A percentile compares a stretch with the other conserved stretches of the same genome.
phyloP scores from a whole-genome alignment of 164 flowering plant genomes.

The Aristolochia fimbriata region DNA sequence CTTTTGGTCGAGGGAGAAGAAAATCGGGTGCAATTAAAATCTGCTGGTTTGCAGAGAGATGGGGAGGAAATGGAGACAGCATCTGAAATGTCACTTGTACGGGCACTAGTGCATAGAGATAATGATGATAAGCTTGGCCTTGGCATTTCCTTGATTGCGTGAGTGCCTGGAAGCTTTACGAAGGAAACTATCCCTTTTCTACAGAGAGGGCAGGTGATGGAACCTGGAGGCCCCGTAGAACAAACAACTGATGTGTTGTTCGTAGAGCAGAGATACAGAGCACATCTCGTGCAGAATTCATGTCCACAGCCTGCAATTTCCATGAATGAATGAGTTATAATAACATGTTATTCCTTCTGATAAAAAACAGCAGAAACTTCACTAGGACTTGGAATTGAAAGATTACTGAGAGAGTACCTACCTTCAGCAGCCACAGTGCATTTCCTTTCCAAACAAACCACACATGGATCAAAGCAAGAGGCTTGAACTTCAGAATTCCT shows the following conservation, averaged over 20 bases:
- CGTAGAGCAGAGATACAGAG: constrained; percentile 75
- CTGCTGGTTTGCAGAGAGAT: constrained; percentile 62
- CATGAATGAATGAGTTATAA: neutral
- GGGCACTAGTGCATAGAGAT: constrained; percentile 44
- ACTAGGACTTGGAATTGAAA: neutral
- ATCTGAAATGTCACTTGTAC: constrained; percentile 41
- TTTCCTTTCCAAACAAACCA: constrained; percentile 78
- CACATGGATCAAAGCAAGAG: constrained; percentile 69
- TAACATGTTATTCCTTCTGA: neutral
- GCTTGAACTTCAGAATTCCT: constrained; percentile 27
- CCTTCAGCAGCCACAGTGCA: constrained; percentile 90
- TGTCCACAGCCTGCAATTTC: constrained; percentile 68
- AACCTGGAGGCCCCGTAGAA: constrained; percentile 56
- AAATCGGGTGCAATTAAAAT: constrained; percentile 24
- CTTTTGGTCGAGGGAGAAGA: constrained; percentile 35
- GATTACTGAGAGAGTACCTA: constrained; percentile 29
- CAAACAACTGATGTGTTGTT: constrained; percentile 33
- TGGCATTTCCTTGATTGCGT: constrained; percentile 32
- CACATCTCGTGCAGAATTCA: constrained; percentile 83
- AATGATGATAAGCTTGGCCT: constrained; percentile 68
- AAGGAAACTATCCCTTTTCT: constrained; percentile 83
- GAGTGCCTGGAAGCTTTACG: constrained; percentile 46
- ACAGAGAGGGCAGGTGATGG: constrained; percentile 91
- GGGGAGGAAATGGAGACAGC: constrained; percentile 31
- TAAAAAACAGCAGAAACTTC: neutral